Conservation (phyloP, 192 early-diverging fungal species). For the Chytriomyces confervae region DNA sequence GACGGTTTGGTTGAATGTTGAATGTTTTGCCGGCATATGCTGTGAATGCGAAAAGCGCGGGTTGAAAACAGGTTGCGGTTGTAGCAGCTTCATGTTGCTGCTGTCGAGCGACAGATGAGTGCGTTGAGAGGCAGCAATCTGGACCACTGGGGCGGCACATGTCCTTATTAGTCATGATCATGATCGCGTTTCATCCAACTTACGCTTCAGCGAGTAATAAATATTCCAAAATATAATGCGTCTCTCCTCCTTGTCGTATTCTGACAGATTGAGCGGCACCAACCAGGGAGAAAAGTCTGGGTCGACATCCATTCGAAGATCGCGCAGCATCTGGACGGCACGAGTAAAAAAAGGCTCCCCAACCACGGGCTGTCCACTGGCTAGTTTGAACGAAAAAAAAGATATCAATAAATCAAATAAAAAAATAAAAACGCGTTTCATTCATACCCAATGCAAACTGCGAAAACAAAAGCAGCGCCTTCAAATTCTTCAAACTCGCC, state of each 20-base stretch:
- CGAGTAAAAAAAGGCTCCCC: not conserved
- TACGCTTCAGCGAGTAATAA: not conserved
- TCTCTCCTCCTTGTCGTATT: constrained; percentile 1
- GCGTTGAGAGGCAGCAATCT: not conserved
- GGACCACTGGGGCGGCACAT: not conserved
- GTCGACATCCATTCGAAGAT: constrained; percentile 5
- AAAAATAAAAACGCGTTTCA: not conserved
- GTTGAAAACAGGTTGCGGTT: not conserved
- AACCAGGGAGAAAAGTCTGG: constrained; percentile 13
- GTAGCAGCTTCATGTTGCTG: not conserved
- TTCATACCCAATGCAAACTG: not conserved
- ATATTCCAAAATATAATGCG: not conserved
- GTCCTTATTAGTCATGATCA: not conserved
- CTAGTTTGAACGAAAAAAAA: not conserved
- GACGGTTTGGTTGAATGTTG: not conserved
- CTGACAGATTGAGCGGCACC: not conserved
- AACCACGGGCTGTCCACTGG: not conserved
- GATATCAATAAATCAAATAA: not conserved
- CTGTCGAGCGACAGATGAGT: not conserved
- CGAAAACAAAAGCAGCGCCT: not conserved
- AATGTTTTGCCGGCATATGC: not conserved
- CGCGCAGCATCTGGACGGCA: not conserved
- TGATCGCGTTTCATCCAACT: not conserved
- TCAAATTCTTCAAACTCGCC: not conserved
- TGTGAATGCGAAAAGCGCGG: not conserved